A percentile compares a stretch with the other conserved stretches of the same genome.
Conservation (phyloP, 495 filamentous ascomycete genomes). For the Glonium stellatum region DNA sequence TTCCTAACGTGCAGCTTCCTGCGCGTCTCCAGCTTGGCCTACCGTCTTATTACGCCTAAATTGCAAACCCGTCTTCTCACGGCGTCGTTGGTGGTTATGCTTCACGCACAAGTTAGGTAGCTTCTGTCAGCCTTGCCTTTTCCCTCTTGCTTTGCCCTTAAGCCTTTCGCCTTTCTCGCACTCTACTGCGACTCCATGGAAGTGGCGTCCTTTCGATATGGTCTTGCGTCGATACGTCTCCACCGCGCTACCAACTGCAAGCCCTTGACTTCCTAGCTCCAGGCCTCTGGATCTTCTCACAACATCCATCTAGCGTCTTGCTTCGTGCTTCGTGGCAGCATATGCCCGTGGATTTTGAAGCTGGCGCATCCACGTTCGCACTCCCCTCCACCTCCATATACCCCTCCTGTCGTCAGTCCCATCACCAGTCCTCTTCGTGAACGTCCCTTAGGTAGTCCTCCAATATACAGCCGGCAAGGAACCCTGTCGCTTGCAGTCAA, state of each 20-base stretch:
- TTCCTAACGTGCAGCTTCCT: no score
- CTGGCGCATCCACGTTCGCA: conserved; percentile 2
- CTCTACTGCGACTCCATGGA: not conserved
- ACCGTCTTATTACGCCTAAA: no score
- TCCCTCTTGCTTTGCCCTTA: not conserved
- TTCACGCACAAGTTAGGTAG: no score
- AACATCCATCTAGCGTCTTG: not conserved
- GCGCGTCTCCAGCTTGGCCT: no score
- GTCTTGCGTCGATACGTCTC: not conserved
- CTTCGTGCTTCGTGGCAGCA: conserved; percentile 6
- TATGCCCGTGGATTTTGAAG: conserved; percentile 3
- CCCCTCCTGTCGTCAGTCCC: not conserved
- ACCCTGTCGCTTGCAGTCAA: not conserved
- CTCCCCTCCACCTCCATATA: conserved; percentile 3
- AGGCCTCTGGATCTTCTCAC: not conserved
- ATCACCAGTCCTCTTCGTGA: not conserved
- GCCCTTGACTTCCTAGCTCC: not conserved
- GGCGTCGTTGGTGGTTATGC: no score
- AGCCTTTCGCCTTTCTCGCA: not conserved
- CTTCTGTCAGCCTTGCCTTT: no score
- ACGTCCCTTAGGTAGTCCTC: not conserved
- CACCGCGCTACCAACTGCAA: not conserved
- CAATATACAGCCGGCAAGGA: not conserved
- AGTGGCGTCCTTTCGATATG: not conserved
- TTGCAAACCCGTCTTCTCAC: no score